A percentile compares a stretch with the other conserved stretches of the same genome.
phyloP scores from a whole-genome alignment of 2,329 filamentous ascomycete species.

The Gnomoniopsis sp. region DNA sequence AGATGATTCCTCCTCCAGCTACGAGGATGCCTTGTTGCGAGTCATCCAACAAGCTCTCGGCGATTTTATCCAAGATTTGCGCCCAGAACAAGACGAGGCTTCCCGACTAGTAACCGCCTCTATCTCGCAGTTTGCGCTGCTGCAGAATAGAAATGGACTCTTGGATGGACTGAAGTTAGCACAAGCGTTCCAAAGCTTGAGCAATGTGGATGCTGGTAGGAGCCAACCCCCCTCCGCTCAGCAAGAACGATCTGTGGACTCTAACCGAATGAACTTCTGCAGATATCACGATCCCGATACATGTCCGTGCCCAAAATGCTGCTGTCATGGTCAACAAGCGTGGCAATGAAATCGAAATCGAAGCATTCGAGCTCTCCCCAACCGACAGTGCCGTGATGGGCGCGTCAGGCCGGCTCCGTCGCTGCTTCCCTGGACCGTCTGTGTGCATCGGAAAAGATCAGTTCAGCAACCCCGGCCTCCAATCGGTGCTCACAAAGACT shows the following conservation, averaged over 20 bases:
- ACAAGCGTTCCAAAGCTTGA: no score
- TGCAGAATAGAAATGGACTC: no score
- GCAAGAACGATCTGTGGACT: neutral
- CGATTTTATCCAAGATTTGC: neutral
- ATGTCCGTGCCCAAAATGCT: constrained; percentile 33
- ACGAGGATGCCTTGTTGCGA: neutral
- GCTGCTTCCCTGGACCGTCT: constrained; percentile 26
- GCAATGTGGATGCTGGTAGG: no score
- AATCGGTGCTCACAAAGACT: constrained; percentile 21
- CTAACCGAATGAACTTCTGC: neutral
- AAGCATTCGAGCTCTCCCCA: constrained; percentile 33
- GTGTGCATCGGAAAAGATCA: constrained; percentile 19
- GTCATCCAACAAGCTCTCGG: neutral
- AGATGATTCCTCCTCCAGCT: neutral
- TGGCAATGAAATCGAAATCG: constrained; percentile 22
- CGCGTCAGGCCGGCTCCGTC: constrained; percentile 27
- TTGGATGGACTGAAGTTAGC: no score
- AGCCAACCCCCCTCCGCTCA: no score
- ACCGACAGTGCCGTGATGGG: constrained; percentile 23
- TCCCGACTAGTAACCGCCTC: neutral
- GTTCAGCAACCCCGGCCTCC: constrained; percentile 20
- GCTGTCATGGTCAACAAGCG: constrained; percentile 28
- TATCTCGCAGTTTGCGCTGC: neutral
- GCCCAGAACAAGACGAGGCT: neutral
- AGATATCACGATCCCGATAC: constrained; percentile 21